Percentiles rank a stretch among this genome's conserved stretches.
These are phyloP conservation scores for Lunularia cruciata DNA, from an alignment of 225 moss, liverwort and hornwort species.

Conservation along the genomic window DNA sequence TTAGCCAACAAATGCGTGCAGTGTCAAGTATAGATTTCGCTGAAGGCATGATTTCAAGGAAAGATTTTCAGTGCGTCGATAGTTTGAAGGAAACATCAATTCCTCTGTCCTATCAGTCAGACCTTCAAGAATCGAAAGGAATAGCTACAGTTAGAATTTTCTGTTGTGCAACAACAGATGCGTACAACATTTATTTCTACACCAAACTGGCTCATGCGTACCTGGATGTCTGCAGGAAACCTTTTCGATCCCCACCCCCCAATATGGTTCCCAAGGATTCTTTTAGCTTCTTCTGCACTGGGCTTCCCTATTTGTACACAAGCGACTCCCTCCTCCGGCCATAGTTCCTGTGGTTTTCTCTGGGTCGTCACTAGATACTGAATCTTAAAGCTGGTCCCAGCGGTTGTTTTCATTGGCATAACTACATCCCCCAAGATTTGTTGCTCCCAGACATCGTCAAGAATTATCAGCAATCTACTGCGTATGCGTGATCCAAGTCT, in stretches of 20 bases:
- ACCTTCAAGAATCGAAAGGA: no score
- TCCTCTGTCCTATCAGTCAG: no score
- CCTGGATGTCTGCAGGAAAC: background rate
- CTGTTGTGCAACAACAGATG: no score
- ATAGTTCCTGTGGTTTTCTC: background rate
- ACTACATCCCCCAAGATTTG: background rate
- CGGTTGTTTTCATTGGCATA: no score
- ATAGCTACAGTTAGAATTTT: no score
- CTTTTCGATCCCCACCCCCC: background rate
- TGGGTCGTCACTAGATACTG: background rate
- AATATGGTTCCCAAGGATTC: background rate
- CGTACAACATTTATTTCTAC: no score
- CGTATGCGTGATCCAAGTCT: background rate
- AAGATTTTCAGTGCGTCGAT: no score
- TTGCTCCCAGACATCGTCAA: background rate
- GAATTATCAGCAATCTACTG: background rate
- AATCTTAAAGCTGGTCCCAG: background rate
- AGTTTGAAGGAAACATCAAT: no score
- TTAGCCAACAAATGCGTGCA: no score
- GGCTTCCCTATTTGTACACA: background rate
- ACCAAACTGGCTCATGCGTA: no score
- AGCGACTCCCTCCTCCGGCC: background rate
- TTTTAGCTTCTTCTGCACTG: background rate
- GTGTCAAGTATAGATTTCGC: no score
- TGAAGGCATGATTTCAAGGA: no score